Conservation (phyloP, 805 yeast species). For the Ogataea chonburiensis region DNA sequence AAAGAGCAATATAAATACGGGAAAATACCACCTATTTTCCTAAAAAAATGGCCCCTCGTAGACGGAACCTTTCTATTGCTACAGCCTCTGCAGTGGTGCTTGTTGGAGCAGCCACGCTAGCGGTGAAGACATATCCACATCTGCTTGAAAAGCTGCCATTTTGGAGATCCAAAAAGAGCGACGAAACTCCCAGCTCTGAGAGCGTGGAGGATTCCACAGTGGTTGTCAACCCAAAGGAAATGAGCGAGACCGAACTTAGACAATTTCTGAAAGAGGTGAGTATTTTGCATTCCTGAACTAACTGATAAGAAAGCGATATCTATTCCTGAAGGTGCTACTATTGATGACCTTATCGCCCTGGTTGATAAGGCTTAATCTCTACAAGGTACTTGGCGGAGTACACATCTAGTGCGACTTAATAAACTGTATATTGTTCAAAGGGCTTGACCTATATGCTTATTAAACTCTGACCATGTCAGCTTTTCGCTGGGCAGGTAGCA, state of each 20-base stretch:
- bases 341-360: conserved; percentile 46
- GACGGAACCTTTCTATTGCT: conserved; percentile 34
- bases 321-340: conserved; percentile 46
- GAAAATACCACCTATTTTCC: not conserved
- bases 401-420: conserved; percentile 5
- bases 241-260: conserved; percentile 39
- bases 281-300: conserved; percentile 16
- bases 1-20: conserved; percentile 8
- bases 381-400: conserved; percentile 10
- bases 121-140: conserved; percentile 52
- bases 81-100: conserved; percentile 44
- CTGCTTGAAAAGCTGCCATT: conserved; percentile 12
- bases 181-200: conserved; percentile 5
- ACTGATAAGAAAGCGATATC: conserved; percentile 42
- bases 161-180: conserved; percentile 3
- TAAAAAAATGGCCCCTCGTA: conserved; percentile 18
- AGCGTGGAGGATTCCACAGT: conserved; percentile 26
- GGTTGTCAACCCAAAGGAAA: conserved; percentile 27
- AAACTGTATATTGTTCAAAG: conserved; percentile 7
- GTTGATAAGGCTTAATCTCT: conserved; percentile 40
- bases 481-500: conserved; percentile 58
- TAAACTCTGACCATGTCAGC: conserved; percentile 52
- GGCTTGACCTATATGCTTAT: conserved; percentile 2
- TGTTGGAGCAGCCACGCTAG: conserved; percentile 41
- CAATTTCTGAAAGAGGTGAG: conserved; percentile 41